Percentiles rank a stretch among this genome's conserved stretches.
Conservation (phyloP, 2,329 filamentous ascomycete genomes). For the Incumbomyces delicatus region DNA sequence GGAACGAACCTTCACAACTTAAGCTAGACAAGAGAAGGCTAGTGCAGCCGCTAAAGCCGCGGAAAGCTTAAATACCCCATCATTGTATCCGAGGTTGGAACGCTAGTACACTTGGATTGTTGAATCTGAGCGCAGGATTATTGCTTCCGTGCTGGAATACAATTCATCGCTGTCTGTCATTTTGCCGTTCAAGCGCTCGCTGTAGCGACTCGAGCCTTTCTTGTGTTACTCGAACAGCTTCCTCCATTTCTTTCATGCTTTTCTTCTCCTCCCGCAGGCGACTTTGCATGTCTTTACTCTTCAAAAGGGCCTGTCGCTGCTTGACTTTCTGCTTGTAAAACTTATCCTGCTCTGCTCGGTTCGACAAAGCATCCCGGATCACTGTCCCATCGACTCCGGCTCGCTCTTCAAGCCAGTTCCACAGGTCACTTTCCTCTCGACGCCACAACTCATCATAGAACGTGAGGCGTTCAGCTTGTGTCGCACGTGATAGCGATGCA, state of each 20-base stretch:
- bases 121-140: too few relatives aligned
- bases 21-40: too few relatives aligned
- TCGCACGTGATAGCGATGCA: slow-evolving; percentile 40
- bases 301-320: slow-evolving; percentile 24
- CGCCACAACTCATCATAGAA: slow-evolving; percentile 93
- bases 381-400: slow-evolving; percentile 57
- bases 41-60: too few relatives aligned
- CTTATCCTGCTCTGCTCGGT: slow-evolving; percentile 10
- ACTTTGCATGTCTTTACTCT: slow-evolving; percentile 40
- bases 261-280: slow-evolving; percentile 56
- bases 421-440: slow-evolving; percentile 75
- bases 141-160: too few relatives aligned
- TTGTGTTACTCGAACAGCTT: slow-evolving; percentile 78
- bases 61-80: too few relatives aligned
- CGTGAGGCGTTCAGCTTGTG: slow-evolving; percentile 49
- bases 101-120: too few relatives aligned
- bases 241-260: slow-evolving; percentile 62
- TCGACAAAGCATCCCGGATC: slow-evolving; percentile 24
- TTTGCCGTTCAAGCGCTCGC: slow-evolving; percentile 51
- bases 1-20: too few relatives aligned
- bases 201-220: slow-evolving; percentile 72
- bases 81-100: too few relatives aligned
- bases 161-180: background rate
- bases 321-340: slow-evolving; percentile 13
- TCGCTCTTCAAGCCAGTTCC: slow-evolving; percentile 87